Evolutionary conservation across 345 rosid genomes (phyloP).

Genomic region (Crucihimalaya himalaica): DNA sequence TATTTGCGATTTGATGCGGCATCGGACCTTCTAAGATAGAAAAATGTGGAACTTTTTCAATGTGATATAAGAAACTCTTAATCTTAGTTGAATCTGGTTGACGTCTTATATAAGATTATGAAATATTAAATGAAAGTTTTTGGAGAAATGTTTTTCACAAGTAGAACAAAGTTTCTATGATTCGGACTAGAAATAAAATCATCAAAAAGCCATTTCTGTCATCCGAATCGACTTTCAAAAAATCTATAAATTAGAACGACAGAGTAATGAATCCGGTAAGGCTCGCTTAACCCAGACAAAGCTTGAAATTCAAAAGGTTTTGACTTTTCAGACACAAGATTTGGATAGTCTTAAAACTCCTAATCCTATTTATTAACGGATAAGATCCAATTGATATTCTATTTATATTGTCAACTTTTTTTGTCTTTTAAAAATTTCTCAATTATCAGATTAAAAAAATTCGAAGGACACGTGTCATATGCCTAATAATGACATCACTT

Average conservation of each 20-base stretch:
- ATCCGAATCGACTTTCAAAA: neutral
- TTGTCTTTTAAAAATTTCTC: too few species aligned
- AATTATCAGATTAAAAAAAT: neutral
- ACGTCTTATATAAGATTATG: neutral
- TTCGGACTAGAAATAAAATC: neutral
- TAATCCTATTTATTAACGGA: neutral
- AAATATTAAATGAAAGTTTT: neutral
- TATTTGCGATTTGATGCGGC: constrained; percentile 11
- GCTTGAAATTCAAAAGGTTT: neutral
- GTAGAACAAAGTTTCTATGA: neutral
- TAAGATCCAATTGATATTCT: neutral
- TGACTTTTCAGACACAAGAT: neutral
- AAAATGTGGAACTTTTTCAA: neutral
- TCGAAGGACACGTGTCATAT: constrained; percentile 12
- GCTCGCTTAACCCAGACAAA: neutral
- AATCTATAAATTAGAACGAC: neutral
- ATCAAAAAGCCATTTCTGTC: neutral
- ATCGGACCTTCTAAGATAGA: constrained; percentile 20
- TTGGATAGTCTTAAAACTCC: neutral
- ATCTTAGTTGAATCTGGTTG: constrained; percentile 17
- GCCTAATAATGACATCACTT: constrained; percentile 23
- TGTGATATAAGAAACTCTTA: constrained; percentile 8
- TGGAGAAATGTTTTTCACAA: neutral
- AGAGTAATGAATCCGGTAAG: neutral
- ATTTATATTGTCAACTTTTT: too few species aligned